Base-by-base conservation (phyloP, 129 eudicot genomes). In the Lactuca sativa region DNA sequence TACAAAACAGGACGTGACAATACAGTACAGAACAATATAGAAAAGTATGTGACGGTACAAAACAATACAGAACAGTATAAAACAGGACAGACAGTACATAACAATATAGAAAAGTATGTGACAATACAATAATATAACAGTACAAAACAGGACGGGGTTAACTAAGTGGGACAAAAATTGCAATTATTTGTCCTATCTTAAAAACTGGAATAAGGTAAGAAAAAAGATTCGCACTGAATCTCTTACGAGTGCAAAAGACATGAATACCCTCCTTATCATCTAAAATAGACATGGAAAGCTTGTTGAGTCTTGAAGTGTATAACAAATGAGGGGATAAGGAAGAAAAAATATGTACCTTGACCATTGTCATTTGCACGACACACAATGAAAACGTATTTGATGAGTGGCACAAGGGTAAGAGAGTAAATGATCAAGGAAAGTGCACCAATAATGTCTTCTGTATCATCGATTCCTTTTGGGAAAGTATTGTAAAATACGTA, bases 361-460 rank as follows among this genome's bases (percentile, higher is more conserved):
- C 98, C 97, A 72, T 83, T 93, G 86, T 93, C 98, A 69, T 89
- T 93, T 52, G 98, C 98, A 69, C 85, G 80, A 74, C 98, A 93
- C 18, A 93, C 98, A n/a, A 93, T 86, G 85, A 93, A 93, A 59
- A 93, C 97, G 40, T 93, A 93, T 80, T 93, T 93, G 79, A 93
- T 82, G 55, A 93, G 88, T 6, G 98, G 98, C 40, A 93, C 78
- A 30, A 93, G 90, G 16, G 98, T 90, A 64, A 93, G 92, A 43
- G 98, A 93, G 88, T 93, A 93, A 59, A 93, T 93, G 56, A 93
- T 93, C 80, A 93, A 80, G 10, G 98, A 93, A 65, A 93, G 92
- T 67, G 98, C 98, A 4, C 98, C 98, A 64, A 93, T 75, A 54
- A 93, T 74, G 74, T 86, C 96, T 83, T 93, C 95, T 17, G 90